Evolutionary conservation across 768 basidiomycete genomes (phyloP).

Genomic region (Paxillus ammoniavirescens): DNA sequence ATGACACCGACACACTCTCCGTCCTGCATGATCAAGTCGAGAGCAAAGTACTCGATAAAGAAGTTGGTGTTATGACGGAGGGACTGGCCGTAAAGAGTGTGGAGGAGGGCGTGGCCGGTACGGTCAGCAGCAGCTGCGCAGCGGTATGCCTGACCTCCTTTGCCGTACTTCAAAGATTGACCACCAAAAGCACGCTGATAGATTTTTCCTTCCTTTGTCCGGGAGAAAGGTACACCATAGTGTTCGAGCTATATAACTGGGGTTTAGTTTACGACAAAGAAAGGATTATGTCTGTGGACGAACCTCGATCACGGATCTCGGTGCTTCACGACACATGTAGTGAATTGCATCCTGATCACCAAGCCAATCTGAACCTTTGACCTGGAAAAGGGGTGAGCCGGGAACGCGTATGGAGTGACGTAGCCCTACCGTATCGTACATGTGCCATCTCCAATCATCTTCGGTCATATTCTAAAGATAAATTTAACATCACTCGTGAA

Average conservation of each 20-base stretch:
- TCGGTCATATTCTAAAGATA: conserved; percentile 89
- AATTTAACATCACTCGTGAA: conserved; percentile 5
- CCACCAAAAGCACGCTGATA: conserved; percentile 99
- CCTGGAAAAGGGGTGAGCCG: conserved; percentile 45
- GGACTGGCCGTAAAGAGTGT: conserved; percentile 99
- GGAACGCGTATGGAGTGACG: background rate
- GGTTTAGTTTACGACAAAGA: background rate
- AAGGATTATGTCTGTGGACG: conserved; percentile 5
- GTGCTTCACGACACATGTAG: conserved; percentile 99
- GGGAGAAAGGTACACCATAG: conserved; percentile 97
- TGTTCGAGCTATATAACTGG: conserved; percentile 79
- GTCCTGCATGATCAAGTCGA: conserved; percentile 97
- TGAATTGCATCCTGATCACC: conserved; percentile 99
- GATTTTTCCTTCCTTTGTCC: conserved; percentile 98
- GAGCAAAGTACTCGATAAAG: conserved; percentile 99
- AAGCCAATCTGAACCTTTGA: conserved; percentile 99
- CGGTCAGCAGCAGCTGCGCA: conserved; percentile 99
- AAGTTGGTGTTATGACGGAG: conserved; percentile 99
- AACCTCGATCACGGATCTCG: conserved; percentile 89
- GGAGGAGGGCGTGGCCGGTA: conserved; percentile 96
- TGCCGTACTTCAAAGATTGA: conserved; percentile 94
- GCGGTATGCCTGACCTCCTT: conserved; percentile 98
- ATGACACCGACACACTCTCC: conserved; percentile 99
- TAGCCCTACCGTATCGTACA: conserved; percentile 85
- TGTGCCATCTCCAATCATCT: conserved; percentile 99